Evolutionary conservation across 2,329 filamentous ascomycete species (phyloP).

Genomic region (Rhynchosporium secalis): DNA sequence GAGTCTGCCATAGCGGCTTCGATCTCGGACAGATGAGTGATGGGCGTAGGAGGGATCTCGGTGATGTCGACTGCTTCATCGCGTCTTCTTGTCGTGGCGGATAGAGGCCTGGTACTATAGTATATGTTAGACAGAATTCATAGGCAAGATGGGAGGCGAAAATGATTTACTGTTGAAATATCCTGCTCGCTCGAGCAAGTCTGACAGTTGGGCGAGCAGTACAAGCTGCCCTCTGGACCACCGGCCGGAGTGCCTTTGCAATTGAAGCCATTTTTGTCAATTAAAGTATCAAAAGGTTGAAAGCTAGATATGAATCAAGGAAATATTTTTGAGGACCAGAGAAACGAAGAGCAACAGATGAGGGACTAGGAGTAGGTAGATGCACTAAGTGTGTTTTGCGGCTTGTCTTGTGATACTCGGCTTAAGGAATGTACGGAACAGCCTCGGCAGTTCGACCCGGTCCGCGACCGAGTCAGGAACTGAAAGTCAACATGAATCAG

Average conservation of each 20-base stretch:
- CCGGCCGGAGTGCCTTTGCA: conserved; percentile 47
- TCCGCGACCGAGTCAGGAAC: too few species aligned
- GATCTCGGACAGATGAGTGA: conserved; percentile 87
- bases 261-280: conserved; percentile 47
- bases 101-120: conserved; percentile 54
- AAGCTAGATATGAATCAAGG: neutral
- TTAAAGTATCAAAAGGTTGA: conserved; percentile 3
- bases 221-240: conserved; percentile 43
- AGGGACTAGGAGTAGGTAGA: neutral
- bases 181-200: conserved; percentile 41
- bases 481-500: too few species aligned
- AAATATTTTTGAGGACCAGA: neutral
- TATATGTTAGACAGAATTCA: conserved; percentile 16
- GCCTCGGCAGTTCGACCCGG: conserved; percentile 16
- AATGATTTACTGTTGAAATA: conserved; percentile 44
- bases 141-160: neutral
- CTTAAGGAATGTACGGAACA: conserved; percentile 17
- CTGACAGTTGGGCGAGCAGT: conserved; percentile 44
- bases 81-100: conserved; percentile 57
- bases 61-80: conserved; percentile 62
- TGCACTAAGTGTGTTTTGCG: conserved; percentile 18
- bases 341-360: neutral
- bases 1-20: conserved; percentile 87
- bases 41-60: conserved; percentile 83
- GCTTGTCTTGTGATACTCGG: conserved; percentile 16